A percentile compares a stretch with the other conserved stretches of the same genome.
Conservation (phyloP, 495 filamentous ascomycete species). For the Neurospora tetraspora region DNA sequence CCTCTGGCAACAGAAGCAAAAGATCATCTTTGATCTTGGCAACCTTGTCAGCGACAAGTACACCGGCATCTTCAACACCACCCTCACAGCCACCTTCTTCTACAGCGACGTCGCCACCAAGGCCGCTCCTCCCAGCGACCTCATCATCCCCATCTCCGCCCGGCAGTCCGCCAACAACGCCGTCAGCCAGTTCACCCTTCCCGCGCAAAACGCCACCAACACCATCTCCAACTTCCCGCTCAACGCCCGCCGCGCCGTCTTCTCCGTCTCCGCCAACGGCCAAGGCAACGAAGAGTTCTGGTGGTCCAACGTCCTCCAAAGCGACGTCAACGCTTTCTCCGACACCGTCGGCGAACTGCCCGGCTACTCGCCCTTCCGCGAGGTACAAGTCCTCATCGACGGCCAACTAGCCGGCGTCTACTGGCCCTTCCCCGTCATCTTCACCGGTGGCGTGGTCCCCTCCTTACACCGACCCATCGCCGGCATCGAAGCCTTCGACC, state of each 20-base stretch:
- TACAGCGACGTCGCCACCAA: conserved; percentile 29
- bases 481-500: conserved; percentile 75
- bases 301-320: conserved; percentile 72
- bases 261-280: conserved; percentile 68
- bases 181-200: conserved; percentile 63
- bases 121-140: conserved; percentile 43
- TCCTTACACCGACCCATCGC: conserved; percentile 78
- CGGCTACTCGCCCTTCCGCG: conserved; percentile 58
- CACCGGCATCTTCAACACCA: conserved; percentile 74
- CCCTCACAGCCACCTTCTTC: conserved; percentile 70
- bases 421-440: conserved; percentile 82
- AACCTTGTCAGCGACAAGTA: conserved; percentile 68
- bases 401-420: conserved; percentile 64
- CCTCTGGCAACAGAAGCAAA: conserved; percentile 58
- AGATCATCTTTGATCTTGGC: conserved; percentile 74
- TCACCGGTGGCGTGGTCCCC: conserved; percentile 78
- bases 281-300: conserved; percentile 80
- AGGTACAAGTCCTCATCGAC: conserved; percentile 74
- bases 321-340: conserved; percentile 52
- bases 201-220: conserved; percentile 50
- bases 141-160: conserved; percentile 71
- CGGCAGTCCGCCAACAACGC: conserved; percentile 38
- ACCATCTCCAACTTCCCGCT: conserved; percentile 45
- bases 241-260: conserved; percentile 57
- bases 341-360: conserved; percentile 46